Percentiles rank a stretch among this genome's conserved stretches.
phyloP scores from a whole-genome alignment of 768 basidiomycete species.

The Scleroderma bovista region DNA sequence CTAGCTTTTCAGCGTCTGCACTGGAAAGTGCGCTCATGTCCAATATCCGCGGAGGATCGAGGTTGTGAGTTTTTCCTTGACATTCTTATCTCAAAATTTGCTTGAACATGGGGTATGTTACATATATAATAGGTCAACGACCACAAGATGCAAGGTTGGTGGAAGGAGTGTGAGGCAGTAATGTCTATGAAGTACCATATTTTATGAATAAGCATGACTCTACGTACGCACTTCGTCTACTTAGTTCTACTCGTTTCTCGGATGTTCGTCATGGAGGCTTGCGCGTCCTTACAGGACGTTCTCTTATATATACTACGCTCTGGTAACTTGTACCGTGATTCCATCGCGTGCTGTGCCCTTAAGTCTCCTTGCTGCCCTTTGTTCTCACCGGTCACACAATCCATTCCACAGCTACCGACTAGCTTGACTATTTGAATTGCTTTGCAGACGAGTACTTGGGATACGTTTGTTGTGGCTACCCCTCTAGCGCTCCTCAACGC shows the following conservation, averaged over 20 bases:
- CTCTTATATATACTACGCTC: too few relatives aligned
- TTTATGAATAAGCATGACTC: too few relatives aligned
- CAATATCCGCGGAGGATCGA: constrained; percentile 64
- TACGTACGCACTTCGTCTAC: too few relatives aligned
- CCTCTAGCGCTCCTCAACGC: neutral
- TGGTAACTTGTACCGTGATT: too few relatives aligned
- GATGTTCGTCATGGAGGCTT: too few relatives aligned
- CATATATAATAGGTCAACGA: constrained; percentile 34
- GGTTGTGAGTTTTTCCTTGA: constrained; percentile 48
- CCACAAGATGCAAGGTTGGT: constrained; percentile 25
- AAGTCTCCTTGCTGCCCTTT: neutral
- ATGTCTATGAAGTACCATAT: neutral
- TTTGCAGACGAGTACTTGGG: neutral
- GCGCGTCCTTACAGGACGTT: too few relatives aligned
- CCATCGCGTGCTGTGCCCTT: too few relatives aligned
- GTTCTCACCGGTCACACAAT: neutral
- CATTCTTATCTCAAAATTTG: neutral
- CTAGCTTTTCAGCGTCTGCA: constrained; percentile 72
- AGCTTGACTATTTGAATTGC: neutral
- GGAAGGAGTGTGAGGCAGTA: neutral
- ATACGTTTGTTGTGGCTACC: neutral
- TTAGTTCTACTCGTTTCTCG: too few relatives aligned
- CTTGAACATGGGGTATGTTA: too few relatives aligned
- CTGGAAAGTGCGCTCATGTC: constrained; percentile 77
- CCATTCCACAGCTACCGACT: neutral